Percentiles rank a stretch among this genome's conserved stretches.
Evolutionary conservation across 257 asterid species (phyloP).

Genomic region (Solanum chmielewskii): DNA sequence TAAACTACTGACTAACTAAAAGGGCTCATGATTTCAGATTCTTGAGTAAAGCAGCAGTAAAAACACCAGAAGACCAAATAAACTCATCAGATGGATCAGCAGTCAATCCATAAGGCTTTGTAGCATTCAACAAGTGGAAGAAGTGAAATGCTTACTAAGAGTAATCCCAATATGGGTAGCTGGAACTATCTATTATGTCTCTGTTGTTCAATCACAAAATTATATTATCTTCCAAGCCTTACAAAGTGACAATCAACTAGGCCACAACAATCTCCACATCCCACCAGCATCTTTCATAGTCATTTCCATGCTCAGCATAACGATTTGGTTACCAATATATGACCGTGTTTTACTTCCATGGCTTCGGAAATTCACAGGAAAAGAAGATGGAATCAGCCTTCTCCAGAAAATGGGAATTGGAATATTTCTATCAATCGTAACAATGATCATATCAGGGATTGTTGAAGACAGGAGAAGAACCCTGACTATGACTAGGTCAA

Average conservation of each 20-base stretch:
- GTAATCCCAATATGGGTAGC: constrained; percentile 22
- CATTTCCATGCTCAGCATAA: constrained; percentile 15
- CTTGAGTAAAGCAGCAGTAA: constrained; percentile 20
- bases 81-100: constrained; percentile 17
- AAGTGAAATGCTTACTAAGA: constrained; percentile 17
- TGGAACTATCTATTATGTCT: constrained; percentile 2
- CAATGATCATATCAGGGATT: constrained; percentile 8
- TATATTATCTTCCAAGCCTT: constrained; percentile 19
- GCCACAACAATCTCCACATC: constrained; percentile 4
- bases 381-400: background rate
- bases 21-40: background rate
- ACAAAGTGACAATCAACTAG: constrained; percentile 7
- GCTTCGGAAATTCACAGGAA: constrained; percentile 2
- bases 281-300: constrained; percentile 23
- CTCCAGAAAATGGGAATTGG: constrained; percentile 25
- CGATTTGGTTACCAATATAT: constrained; percentile 19
- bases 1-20: background rate
- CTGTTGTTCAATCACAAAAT: constrained; percentile 2
- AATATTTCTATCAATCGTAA: background rate
- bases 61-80: constrained; percentile 6
- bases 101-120: constrained; percentile 18
- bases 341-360: constrained; percentile 17
- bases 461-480: constrained; percentile 16
- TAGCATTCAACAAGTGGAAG: constrained; percentile 27
- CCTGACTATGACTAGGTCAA: background rate